Conservation (phyloP, 495 filamentous ascomycete species). For the Penicillium arizonense region DNA sequence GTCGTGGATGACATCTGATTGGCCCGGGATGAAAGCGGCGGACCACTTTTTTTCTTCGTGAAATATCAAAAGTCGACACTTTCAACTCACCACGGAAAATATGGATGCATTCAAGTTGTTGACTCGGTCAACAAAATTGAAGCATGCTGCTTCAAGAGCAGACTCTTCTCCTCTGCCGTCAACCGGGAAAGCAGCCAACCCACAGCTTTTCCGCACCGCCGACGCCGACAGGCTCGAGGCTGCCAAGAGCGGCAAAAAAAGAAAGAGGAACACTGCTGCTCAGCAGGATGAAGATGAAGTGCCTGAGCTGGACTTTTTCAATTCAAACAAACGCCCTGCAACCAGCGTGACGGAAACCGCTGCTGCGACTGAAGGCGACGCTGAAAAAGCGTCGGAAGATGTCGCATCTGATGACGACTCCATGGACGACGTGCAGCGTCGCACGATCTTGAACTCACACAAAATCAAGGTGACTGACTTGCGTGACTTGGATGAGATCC, state of each 20-base stretch:
- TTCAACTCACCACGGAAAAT: conserved; percentile 14
- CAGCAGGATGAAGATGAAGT: conserved; percentile 25
- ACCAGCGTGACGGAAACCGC: conserved; percentile 15
- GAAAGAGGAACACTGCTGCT: conserved; percentile 29
- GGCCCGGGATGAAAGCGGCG: conserved; percentile 30
- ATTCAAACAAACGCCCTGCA: conserved; percentile 26
- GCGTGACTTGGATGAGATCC: conserved; percentile 42
- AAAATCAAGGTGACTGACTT: conserved; percentile 83
- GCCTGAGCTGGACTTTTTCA: conserved; percentile 40
- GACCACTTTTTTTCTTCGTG: conserved; percentile 23
- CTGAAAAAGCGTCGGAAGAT: conserved; percentile 15
- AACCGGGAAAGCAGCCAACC: conserved; percentile 47
- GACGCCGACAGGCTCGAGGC: conserved; percentile 34
- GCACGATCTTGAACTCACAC: conserved; percentile 73
- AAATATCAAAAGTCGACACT: conserved; percentile 28
- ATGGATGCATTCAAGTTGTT: conserved; percentile 58
- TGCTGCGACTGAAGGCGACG: conserved; percentile 15
- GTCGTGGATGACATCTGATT: conserved; percentile 25
- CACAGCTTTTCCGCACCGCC: conserved; percentile 51
- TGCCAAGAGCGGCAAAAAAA: conserved; percentile 37
- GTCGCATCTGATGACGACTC: conserved; percentile 27
- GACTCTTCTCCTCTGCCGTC: conserved; percentile 42
- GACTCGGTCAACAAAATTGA: conserved; percentile 53
- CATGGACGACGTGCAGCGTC: conserved; percentile 64
- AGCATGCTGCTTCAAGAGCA: conserved; percentile 27